Conservation (phyloP, 768 basidiomycete species). For the Boletus fagicola region DNA sequence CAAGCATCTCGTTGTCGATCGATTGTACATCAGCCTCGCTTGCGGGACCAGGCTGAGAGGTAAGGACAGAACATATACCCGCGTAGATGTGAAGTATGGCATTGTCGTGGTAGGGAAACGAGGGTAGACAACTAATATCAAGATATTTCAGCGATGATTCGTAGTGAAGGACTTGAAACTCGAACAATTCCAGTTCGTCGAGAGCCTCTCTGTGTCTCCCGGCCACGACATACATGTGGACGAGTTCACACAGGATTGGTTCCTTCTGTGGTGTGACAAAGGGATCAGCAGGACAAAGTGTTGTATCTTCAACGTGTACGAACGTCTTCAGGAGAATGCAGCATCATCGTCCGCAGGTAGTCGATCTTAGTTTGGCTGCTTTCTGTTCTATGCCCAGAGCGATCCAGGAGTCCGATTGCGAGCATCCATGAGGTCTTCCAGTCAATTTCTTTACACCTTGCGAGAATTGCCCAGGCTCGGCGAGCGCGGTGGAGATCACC, state of each 20-base stretch:
- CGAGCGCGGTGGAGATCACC: slow-evolving; percentile 62
- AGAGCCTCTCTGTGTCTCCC: slow-evolving; percentile 66
- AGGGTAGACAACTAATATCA: slow-evolving; percentile 69
- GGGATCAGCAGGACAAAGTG: slow-evolving; percentile 13
- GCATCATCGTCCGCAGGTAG: slow-evolving; percentile 69
- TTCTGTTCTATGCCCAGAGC: slow-evolving; percentile 29
- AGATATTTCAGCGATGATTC: slow-evolving; percentile 1
- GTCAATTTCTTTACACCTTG: slow-evolving; percentile 72
- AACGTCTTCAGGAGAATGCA: slow-evolving; percentile 66
- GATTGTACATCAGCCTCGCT: slow-evolving; percentile 3
- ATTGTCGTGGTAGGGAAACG: slow-evolving; percentile 85
- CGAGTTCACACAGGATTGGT: slow-evolving; percentile 69
- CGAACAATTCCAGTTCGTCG: slow-evolving; percentile 84
- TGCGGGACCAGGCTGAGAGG: slow-evolving; percentile 41
- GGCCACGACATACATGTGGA: slow-evolving; percentile 60
- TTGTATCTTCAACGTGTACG: slow-evolving; percentile 23
- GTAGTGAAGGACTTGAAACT: slow-evolving; percentile 9
- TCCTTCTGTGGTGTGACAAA: slow-evolving; percentile 52
- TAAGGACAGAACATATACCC: slow-evolving; percentile 66
- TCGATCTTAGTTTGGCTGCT: slow-evolving; percentile 43
- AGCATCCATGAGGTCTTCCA: slow-evolving; percentile 74
- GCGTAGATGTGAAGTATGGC: slow-evolving; percentile 80
- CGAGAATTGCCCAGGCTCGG: slow-evolving; percentile 71
- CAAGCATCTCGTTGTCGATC: slow-evolving; percentile 45
- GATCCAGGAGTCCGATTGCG: slow-evolving; percentile 55